Evolutionary conservation across 179 eudicot genomes (phyloP).

Genomic region (Drosera spatulata): DNA sequence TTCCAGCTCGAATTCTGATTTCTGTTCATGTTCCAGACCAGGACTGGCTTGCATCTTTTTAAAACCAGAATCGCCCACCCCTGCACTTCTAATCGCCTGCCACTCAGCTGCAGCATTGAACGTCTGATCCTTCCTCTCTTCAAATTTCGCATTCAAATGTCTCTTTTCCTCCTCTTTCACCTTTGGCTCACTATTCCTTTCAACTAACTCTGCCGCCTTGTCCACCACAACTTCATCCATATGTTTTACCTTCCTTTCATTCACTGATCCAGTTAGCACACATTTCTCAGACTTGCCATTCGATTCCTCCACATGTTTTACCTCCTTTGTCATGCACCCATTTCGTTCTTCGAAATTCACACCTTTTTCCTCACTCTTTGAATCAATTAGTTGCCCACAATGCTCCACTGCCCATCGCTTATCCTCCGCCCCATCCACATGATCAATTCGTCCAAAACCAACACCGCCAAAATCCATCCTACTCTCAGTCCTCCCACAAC

Average conservation of each 20-base stretch:
- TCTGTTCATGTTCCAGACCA: constrained; percentile 28
- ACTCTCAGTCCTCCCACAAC: constrained; percentile 19
- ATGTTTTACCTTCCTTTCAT: constrained; percentile 16
- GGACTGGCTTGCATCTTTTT: constrained; percentile 10
- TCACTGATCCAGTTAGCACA: constrained; percentile 6
- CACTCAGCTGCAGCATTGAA: constrained; percentile 55
- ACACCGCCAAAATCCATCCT: constrained; percentile 6
- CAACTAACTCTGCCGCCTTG: constrained; percentile 10
- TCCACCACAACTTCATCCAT: constrained; percentile 15
- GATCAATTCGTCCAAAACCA: constrained; percentile 10
- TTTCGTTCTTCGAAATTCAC: constrained; percentile 9
- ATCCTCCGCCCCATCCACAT: constrained; percentile 4
- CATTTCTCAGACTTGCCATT: not conserved
- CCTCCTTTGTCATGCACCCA: constrained; percentile 1
- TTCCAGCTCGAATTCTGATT: constrained; percentile 56
- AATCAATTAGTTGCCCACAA: constrained; percentile 7
- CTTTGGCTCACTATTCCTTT: constrained; percentile 20
- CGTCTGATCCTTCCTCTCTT: constrained; percentile 43
- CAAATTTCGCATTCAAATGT: constrained; percentile 65
- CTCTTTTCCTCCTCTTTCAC: constrained; percentile 26
- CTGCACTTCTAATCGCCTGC: constrained; percentile 39
- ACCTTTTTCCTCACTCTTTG: constrained; percentile 9
- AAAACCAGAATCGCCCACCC: constrained; percentile 18
- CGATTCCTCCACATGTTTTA: constrained; percentile 10
- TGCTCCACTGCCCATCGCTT: constrained; percentile 6